A percentile compares a stretch with the other conserved stretches of the same genome.
Conservation (phyloP, 2,329 filamentous ascomycete genomes). For the Ophiosphaerella herpotricha region DNA sequence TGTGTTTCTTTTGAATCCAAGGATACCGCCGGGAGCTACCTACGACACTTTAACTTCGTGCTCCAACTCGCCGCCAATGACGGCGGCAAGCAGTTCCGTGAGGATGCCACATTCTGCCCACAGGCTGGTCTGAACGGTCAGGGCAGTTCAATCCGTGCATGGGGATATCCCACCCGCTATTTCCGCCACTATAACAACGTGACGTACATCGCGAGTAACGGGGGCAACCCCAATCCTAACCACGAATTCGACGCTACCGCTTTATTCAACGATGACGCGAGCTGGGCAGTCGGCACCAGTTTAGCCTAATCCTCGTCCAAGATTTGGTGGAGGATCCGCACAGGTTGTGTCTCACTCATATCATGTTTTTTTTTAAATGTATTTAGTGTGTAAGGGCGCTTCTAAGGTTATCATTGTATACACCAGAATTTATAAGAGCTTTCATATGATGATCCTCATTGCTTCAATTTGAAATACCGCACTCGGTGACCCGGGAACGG, state of each 20-base stretch:
- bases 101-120: slow-evolving; percentile 68
- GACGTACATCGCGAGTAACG: slow-evolving; percentile 58
- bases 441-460: too few relatives aligned
- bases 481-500: too few relatives aligned
- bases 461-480: too few relatives aligned
- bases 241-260: slow-evolving; percentile 53
- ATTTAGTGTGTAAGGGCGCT: too few relatives aligned
- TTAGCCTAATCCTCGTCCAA: slow-evolving; percentile 7
- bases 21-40: slow-evolving; percentile 62
- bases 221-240: slow-evolving; percentile 53
- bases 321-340: too few relatives aligned
- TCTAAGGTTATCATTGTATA: too few relatives aligned
- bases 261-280: slow-evolving; percentile 61
- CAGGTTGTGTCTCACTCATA: too few relatives aligned
- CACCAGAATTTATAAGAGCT: too few relatives aligned
- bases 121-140: slow-evolving; percentile 57
- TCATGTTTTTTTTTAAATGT: too few relatives aligned
- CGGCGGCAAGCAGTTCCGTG: slow-evolving; percentile 59
- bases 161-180: slow-evolving; percentile 65
- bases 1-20: slow-evolving; percentile 66
- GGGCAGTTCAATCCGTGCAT: slow-evolving; percentile 60
- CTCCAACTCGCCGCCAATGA: slow-evolving; percentile 59
- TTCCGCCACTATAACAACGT: slow-evolving; percentile 59
- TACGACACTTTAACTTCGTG: slow-evolving; percentile 61
- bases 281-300: slow-evolving; percentile 41